A percentile compares a stretch with the other conserved stretches of the same genome.
These are phyloP conservation scores for Plasmodium relictum DNA, from an alignment of 169 alveolate genomes.

Conservation along the genomic window DNA sequence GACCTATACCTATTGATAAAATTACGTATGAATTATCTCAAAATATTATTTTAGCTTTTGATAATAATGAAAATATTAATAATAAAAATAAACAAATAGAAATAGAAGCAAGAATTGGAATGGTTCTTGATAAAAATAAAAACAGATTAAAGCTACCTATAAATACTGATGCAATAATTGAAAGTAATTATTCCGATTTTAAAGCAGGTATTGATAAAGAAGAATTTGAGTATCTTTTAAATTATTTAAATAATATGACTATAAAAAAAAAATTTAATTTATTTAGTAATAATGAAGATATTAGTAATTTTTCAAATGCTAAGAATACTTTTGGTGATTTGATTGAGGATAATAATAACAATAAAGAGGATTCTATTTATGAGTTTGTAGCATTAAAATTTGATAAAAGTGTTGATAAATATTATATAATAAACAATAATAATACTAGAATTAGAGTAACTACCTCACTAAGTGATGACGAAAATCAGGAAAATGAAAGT, in stretches of 20 bases:
- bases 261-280: background rate
- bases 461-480: conserved; percentile 25
- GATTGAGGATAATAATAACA: background rate
- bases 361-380: conserved; percentile 9
- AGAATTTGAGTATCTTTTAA: conserved; percentile 45
- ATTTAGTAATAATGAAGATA: background rate
- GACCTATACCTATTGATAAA: conserved; percentile 74
- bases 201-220: conserved; percentile 60
- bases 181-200: conserved; percentile 59
- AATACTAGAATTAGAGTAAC: conserved; percentile 56
- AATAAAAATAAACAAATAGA: conserved; percentile 48
- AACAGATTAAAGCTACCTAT: conserved; percentile 64
- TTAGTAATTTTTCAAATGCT: background rate
- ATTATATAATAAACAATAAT: conserved; percentile 16
- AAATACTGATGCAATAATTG: conserved; percentile 72
- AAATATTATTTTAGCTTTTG: conserved; percentile 65
- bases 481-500: conserved; percentile 16
- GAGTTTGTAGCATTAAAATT: conserved; percentile 32
- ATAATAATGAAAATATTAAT: conserved; percentile 45
- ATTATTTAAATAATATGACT: conserved; percentile 38
- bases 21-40: conserved; percentile 73
- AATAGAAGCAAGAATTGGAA: conserved; percentile 68
- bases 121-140: conserved; percentile 61
- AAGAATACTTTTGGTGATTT: background rate
- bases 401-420: conserved; percentile 45